These are phyloP conservation scores for Euphrasia arctica DNA, from an alignment of 305 asterid species.

Conservation along the genomic window DNA sequence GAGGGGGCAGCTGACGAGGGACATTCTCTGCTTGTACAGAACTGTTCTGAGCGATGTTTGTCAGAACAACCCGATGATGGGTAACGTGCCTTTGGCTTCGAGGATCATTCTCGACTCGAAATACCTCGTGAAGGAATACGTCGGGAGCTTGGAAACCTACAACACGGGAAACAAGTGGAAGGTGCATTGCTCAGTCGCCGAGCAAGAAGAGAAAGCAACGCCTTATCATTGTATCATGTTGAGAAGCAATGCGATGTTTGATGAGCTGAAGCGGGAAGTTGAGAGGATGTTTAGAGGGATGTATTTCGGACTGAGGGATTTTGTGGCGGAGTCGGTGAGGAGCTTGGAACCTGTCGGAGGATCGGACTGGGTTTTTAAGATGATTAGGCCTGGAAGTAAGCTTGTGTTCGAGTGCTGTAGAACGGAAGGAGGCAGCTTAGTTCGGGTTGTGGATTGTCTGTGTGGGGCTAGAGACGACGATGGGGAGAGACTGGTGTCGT, in stretches of 20 bases:
- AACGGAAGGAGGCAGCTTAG: conserved; percentile 12
- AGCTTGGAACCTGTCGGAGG: conserved; percentile 35
- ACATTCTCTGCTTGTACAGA: conserved; percentile 50
- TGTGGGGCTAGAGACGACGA: conserved; percentile 80
- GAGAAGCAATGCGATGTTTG: conserved; percentile 40
- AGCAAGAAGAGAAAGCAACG: conserved; percentile 25
- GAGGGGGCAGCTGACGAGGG: conserved; percentile 67
- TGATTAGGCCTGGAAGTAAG: conserved; percentile 45
- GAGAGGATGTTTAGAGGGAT: conserved; percentile 59
- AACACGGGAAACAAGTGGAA: conserved; percentile 31
- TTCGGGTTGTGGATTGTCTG: conserved; percentile 50
- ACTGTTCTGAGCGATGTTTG: conserved; percentile 32
- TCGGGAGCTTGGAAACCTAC: conserved; percentile 1
- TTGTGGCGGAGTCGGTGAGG: conserved; percentile 32
- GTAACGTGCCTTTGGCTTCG: conserved; percentile 38
- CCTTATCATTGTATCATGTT: conserved; percentile 56
- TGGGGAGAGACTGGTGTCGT: conserved; percentile 84
- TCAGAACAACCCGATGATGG: conserved; percentile 20
- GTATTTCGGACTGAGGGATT: conserved; percentile 51
- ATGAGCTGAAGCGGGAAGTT: conserved; percentile 55
- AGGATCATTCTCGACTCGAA: conserved; percentile 72
- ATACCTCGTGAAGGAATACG: conserved; percentile 52
- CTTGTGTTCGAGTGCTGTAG: conserved; percentile 44
- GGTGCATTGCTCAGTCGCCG: conserved; percentile 46
- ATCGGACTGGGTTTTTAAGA: conserved; percentile 55